Base-by-base conservation (phyloP, 805 yeast genomes). In the Candida ficus region DNA sequence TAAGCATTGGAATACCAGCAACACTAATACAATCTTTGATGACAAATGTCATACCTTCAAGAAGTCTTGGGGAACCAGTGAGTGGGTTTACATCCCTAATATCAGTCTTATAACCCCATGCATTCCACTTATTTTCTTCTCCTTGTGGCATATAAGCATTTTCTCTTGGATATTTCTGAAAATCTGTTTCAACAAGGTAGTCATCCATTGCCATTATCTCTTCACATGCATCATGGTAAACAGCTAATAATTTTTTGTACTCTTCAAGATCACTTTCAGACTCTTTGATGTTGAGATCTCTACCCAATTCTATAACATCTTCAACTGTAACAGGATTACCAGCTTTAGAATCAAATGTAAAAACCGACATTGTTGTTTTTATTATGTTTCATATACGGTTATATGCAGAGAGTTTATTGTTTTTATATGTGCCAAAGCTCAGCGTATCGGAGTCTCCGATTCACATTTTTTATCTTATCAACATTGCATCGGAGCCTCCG, bases 131-230 rank as follows among this genome's bases (percentile, higher is more conserved):
- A 17, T 35, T 35, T 16, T 35, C 38, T 12, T 35, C 32, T 4
- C 38, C 32, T n/a, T 14, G n/a, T 19, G 38, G 38, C 18, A 20
- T 12, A n/a, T 35, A 27, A 11, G 20, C 26, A n/a, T 35, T 10
- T 7, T 32, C 38, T n/a, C 38, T 35, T 35, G 38, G 38, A 8
- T 16, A 35, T 27, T 18, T 27, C 7, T 35, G 11, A 5, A 35
- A 17, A 14, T 35, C 38, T 9, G 38, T 35, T 28, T 35, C 32
- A 6, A 28, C 14, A 3, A 35, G 12, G 7, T 35, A 35, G 19
- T 35, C 38, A 19, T 35, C 38, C 38, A 35, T 35, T 12, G 38
- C 38, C 38, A 35, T 35, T 5, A 35, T 19, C n/a, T 35, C 38
- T 18, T 35, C 38, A 20, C 38, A 35, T 9, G 20, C 32, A 20